These are phyloP conservation scores for Bothriochloa decipiens DNA, from an alignment of 176 grass and related monocot genomes.

Conservation along the genomic window DNA sequence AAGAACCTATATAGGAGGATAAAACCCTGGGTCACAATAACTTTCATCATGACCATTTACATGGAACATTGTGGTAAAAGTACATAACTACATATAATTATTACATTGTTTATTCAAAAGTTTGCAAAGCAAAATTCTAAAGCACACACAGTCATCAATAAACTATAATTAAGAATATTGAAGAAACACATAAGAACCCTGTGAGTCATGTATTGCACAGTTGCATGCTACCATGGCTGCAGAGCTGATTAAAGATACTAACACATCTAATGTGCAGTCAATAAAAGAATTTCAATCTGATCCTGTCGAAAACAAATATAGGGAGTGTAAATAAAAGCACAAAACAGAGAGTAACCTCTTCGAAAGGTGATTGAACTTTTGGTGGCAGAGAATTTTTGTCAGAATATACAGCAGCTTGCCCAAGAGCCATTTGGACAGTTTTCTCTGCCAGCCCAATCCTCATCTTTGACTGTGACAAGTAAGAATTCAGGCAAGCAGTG, in stretches of 20 bases:
- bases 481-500: constrained; percentile 30
- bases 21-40: neutral
- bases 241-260: neutral
- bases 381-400: constrained; percentile 44
- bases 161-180: constrained; percentile 6
- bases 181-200: neutral
- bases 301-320: constrained; percentile 15
- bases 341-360: constrained; percentile 62
- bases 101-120: constrained; percentile 12
- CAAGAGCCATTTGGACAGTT: constrained; percentile 92
- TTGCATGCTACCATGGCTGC: neutral
- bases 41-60: constrained; percentile 12
- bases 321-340: constrained; percentile 21
- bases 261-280: neutral
- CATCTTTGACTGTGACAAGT: constrained; percentile 89
- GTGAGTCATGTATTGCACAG: neutral
- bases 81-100: neutral
- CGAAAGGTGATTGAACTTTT: constrained; percentile 73
- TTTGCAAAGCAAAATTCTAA: neutral
- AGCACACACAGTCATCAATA: neutral
- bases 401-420: constrained; percentile 82
- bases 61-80: neutral
- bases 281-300: neutral
- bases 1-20: neutral
- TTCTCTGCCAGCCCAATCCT: constrained; percentile 97